phyloP scores from a whole-genome alignment of 768 basidiomycete genomes.

The Leccinum boreale region DNA sequence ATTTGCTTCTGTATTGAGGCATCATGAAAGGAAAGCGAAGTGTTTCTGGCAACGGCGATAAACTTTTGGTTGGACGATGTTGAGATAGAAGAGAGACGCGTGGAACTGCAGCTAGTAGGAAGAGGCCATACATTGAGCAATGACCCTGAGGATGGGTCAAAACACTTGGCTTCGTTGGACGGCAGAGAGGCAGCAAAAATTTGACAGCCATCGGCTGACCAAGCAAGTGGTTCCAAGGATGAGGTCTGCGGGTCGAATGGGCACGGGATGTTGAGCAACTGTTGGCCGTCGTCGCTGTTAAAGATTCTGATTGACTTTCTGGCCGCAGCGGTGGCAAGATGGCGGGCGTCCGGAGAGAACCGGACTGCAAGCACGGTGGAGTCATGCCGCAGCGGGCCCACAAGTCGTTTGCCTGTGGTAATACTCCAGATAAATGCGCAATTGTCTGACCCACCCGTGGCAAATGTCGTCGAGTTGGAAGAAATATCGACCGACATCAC shows the following conservation, averaged over 20 bases:
- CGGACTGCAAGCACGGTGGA: not conserved
- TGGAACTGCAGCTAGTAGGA: not conserved
- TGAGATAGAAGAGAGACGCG: not conserved
- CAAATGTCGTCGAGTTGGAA: not conserved
- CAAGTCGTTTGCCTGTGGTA: not conserved
- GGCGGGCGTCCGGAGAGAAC: not conserved
- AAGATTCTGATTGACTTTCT: not conserved
- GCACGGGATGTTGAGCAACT: not conserved
- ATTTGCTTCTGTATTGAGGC: not conserved
- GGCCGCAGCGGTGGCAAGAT: not conserved
- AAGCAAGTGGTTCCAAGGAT: no score
- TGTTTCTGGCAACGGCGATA: not conserved
- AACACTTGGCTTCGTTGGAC: not conserved
- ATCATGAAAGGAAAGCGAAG: not conserved
- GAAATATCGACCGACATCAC: not conserved
- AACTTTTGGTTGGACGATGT: not conserved
- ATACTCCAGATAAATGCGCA: not conserved
- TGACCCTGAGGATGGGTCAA: not conserved
- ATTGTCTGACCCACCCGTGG: not conserved
- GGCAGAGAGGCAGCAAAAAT: not conserved
- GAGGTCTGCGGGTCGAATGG: no score
- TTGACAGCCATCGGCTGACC: not conserved
- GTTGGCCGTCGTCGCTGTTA: not conserved
- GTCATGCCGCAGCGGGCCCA: not conserved
- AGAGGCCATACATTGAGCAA: not conserved